Conservation (phyloP, 176 grass and related monocot genomes). For the Triticum timopheevii region DNA sequence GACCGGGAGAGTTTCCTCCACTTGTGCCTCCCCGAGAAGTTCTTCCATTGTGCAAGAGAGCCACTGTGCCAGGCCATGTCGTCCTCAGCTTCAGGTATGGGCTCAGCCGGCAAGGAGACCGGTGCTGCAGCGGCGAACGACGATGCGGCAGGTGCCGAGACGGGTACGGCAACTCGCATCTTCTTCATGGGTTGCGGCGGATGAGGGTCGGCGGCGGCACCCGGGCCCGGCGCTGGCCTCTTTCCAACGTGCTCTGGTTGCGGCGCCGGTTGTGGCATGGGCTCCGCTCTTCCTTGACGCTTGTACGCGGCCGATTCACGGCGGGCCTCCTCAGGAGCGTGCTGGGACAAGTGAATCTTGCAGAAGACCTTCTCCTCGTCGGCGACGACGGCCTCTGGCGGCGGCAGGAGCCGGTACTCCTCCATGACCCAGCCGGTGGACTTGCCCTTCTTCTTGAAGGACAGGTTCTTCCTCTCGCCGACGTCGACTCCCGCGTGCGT, state of each 20-base stretch:
- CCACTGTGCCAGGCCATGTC: too few species aligned
- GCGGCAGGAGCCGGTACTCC: neutral
- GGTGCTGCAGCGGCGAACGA: too few species aligned
- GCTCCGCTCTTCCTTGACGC: neutral
- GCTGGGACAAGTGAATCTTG: slow-evolving; percentile 10
- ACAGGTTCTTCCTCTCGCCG: neutral
- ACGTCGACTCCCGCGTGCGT: neutral
- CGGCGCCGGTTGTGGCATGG: too few species aligned
- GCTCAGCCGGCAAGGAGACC: too few species aligned
- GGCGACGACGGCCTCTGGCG: neutral
- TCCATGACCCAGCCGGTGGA: slow-evolving; percentile 13
- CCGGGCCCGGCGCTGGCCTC: neutral
- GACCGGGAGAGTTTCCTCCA: too few species aligned
- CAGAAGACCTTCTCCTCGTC: neutral
- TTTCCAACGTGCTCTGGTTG: neutral
- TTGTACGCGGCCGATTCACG: neutral
- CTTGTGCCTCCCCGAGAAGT: too few species aligned
- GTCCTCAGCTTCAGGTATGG: neutral
- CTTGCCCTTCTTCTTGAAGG: neutral
- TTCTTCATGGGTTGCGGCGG: neutral
- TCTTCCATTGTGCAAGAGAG: too few species aligned
- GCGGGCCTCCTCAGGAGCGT: neutral
- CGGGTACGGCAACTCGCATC: neutral
- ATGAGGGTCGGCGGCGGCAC: neutral
- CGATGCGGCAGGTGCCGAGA: neutral